Conservation (phyloP, 352 stramenopile genomes). For the Pythium sp. region DNA sequence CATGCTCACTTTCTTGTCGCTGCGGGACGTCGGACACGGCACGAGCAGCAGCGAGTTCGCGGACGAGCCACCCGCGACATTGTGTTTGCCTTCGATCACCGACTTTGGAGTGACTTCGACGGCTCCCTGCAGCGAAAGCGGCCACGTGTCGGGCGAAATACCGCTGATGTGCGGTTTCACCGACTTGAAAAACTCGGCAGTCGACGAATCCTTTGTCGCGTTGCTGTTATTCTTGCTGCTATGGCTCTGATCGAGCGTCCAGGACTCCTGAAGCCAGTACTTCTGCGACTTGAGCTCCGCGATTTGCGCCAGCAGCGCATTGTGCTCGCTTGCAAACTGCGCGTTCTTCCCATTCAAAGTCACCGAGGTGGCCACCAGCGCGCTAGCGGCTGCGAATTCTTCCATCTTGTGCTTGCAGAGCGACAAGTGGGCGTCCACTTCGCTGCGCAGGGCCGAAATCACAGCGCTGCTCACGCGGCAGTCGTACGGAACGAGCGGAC, state of each 20-base stretch:
- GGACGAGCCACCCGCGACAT: slow-evolving; percentile 32
- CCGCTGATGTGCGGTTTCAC: slow-evolving; percentile 63
- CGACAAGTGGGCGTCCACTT: slow-evolving; percentile 60
- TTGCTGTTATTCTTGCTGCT: background rate
- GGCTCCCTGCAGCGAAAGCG: slow-evolving; percentile 64
- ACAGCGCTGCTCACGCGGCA: slow-evolving; percentile 40
- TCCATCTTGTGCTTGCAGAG: slow-evolving; percentile 51
- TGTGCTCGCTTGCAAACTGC: slow-evolving; percentile 12
- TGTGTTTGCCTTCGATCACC: slow-evolving; percentile 53
- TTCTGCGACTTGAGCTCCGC: slow-evolving; percentile 80
- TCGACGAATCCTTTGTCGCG: background rate
- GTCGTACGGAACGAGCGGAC: slow-evolving; percentile 66
- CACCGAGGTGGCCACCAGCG: background rate
- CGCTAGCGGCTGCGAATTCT: slow-evolving; percentile 1
- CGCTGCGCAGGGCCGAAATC: slow-evolving; percentile 46
- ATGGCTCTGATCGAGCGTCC: slow-evolving; percentile 24
- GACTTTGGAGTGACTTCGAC: slow-evolving; percentile 59
- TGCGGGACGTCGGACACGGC: slow-evolving; percentile 31
- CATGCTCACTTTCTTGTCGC: slow-evolving; percentile 30
- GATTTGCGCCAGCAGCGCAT: slow-evolving; percentile 33
- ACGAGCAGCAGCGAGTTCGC: slow-evolving; percentile 57
- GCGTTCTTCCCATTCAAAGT: background rate
- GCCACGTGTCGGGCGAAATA: slow-evolving; percentile 74
- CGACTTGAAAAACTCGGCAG: slow-evolving; percentile 32
- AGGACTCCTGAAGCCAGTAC: slow-evolving; percentile 78